phyloP scores from a whole-genome alignment of 2,329 filamentous ascomycete genomes.

The Cordyceps pruinosa region DNA sequence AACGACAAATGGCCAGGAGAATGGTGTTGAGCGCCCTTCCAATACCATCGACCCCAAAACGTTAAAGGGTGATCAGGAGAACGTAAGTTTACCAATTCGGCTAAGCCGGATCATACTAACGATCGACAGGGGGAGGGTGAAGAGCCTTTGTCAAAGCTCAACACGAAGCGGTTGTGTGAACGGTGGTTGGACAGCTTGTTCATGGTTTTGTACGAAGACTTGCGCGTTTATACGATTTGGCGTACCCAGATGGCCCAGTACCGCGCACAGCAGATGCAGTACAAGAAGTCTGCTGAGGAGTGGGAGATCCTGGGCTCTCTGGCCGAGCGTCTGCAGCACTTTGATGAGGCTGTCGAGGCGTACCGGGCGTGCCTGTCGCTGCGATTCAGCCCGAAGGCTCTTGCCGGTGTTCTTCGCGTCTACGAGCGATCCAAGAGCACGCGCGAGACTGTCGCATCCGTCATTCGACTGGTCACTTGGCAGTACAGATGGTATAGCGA shows the following conservation, averaged over 20 bases:
- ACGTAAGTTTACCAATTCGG: slow-evolving; percentile 40
- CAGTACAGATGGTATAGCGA: slow-evolving; percentile 99
- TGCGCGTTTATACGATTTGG: slow-evolving; percentile 99
- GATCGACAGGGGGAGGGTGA: slow-evolving; percentile 51
- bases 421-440: slow-evolving; percentile 75
- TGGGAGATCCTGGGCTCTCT: slow-evolving; percentile 96
- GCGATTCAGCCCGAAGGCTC: slow-evolving; percentile 88
- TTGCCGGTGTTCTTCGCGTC: slow-evolving; percentile 73
- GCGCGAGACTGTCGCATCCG: slow-evolving; percentile 70
- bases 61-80: slow-evolving; percentile 67
- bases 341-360: slow-evolving; percentile 85
- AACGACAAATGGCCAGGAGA: slow-evolving; percentile 32
- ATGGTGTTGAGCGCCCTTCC: slow-evolving; percentile 65
- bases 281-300: slow-evolving; percentile 93
- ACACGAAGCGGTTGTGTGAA: slow-evolving; percentile 95
- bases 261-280: slow-evolving; percentile 84
- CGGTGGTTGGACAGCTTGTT: slow-evolving; percentile 97
- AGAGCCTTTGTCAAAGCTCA: slow-evolving; percentile 78
- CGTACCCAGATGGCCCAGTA: slow-evolving; percentile 96
- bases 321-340: slow-evolving; percentile 86
- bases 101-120: slow-evolving; percentile 17
- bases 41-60: slow-evolving; percentile 72
- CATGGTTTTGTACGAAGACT: slow-evolving; percentile 97
- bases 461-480: slow-evolving; percentile 92
- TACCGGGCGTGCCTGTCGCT: slow-evolving; percentile 82